phyloP scores from a whole-genome alignment of 2,329 filamentous ascomycete species.

The Monosporascus ibericus region DNA sequence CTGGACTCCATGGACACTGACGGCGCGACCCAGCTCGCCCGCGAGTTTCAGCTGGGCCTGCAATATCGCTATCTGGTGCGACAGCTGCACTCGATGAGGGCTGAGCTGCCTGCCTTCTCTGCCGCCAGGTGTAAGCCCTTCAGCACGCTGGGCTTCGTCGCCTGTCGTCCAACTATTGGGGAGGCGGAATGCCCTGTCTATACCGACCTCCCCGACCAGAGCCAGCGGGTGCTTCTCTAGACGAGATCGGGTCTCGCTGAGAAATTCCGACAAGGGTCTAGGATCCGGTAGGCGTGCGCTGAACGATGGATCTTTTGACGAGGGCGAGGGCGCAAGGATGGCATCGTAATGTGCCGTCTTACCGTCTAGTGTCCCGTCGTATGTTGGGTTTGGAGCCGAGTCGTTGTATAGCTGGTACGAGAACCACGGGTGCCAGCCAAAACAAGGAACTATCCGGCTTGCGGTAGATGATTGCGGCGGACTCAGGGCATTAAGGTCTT shows the following conservation, averaged over 20 bases:
- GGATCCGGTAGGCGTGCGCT: constrained; percentile 52
- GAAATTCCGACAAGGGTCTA: constrained; percentile 49
- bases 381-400: constrained; percentile 30
- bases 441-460: constrained; percentile 59
- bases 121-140: constrained; percentile 58
- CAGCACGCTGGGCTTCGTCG: constrained; percentile 33
- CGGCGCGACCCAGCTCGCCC: constrained; percentile 57
- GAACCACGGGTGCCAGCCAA: constrained; percentile 88
- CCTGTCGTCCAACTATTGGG: constrained; percentile 50
- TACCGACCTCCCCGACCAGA: constrained; percentile 69
- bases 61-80: constrained; percentile 64
- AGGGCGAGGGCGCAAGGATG: constrained; percentile 54
- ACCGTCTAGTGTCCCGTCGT: constrained; percentile 28
- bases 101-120: constrained; percentile 64
- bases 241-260: constrained; percentile 48
- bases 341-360: constrained; percentile 56
- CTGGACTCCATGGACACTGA: constrained; percentile 69
- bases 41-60: constrained; percentile 65
- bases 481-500: constrained; percentile 15
- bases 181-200: constrained; percentile 73
- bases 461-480: constrained; percentile 6
- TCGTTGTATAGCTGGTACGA: constrained; percentile 70
- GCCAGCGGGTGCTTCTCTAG: constrained; percentile 55
- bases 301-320: constrained; percentile 36
- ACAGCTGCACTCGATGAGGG: constrained; percentile 59